Percentiles rank a stretch among this genome's conserved stretches.
Conservation (phyloP, 371 early-diverging fungal genomes). For the Parasitella parasitica region DNA sequence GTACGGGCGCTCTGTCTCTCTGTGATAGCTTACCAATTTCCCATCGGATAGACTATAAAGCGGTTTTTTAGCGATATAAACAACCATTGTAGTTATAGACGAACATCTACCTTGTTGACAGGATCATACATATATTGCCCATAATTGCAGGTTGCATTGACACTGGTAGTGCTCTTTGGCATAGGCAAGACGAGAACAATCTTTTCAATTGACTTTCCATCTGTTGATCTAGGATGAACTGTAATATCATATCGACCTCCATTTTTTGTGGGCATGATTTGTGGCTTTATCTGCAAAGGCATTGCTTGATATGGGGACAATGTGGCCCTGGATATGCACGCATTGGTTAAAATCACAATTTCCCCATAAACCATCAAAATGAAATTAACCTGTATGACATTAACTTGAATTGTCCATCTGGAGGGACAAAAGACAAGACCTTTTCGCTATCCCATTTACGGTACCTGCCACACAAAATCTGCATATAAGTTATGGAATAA, state of each 20-base stretch:
- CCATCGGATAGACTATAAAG: slow-evolving; percentile 58
- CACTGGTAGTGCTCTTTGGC: slow-evolving; percentile 56
- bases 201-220: slow-evolving; percentile 70
- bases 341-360: too few relatives aligned
- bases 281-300: slow-evolving; percentile 68
- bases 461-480: slow-evolving; percentile 30
- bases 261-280: slow-evolving; percentile 47
- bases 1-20: slow-evolving; percentile 58
- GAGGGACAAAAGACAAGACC: slow-evolving; percentile 88
- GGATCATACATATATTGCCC: slow-evolving; percentile 79
- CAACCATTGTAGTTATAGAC: background rate
- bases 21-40: slow-evolving; percentile 64
- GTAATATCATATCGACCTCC: slow-evolving; percentile 71
- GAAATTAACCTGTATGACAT: slow-evolving; percentile 76
- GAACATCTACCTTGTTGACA: slow-evolving; percentile 54
- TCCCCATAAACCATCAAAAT: background rate
- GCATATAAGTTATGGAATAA: background rate
- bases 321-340: slow-evolving; percentile 40
- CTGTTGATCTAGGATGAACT: slow-evolving; percentile 64
- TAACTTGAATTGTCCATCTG: slow-evolving; percentile 89
- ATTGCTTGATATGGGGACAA: slow-evolving; percentile 62
- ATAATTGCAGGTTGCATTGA: slow-evolving; percentile 62
- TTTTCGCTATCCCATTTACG: slow-evolving; percentile 81
- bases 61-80: background rate
- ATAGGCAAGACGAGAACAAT: slow-evolving; percentile 62